Base-by-base conservation (phyloP, 352 stramenopile species). In the Blastocystis sp. region DNA sequence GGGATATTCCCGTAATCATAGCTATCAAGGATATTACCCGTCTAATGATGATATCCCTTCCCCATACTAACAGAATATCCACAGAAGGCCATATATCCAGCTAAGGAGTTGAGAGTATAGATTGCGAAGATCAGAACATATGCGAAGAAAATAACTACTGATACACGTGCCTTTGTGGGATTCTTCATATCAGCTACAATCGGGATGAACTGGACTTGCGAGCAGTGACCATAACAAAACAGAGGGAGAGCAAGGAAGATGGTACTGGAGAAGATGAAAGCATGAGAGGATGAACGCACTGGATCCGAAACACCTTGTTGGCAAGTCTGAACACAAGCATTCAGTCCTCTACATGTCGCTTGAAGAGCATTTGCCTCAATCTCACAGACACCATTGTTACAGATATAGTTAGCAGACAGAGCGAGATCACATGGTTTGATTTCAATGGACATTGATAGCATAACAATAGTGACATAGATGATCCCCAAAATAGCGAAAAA, bases 211-310 rank as follows among this genome's bases (percentile, higher is more conserved):
- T 87, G 77, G 39, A 87, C 77, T 39, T 87, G 77, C 16, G 59
- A 87, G 49, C 77, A 87, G 49, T 78, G 65, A 19, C 77, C 77
- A 54, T 78, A 87, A 51, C 77, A 87, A 43, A 87, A 87, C 19
- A 87, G 21, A 19, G 77, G 77, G n/a, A 87, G 66, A 0, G 77
- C 77, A 2, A 87, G 24, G 54, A 87, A 87, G 59, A 87, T 87
- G 43, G 74, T 78, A 16, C 59, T 46, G 14, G 39, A 66, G 43
- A 87, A 77, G 27, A 87, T 87, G 65, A 87, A 78, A 12, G 39
- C 43, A 16, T 87, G 21, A 14, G 67, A 29, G 7, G 71, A 49
- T 46, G 77, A 78, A 29, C 67, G 71, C 4, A 87, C 12, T 14
- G 54, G 16, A 54, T 87, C 77, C 21, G n/a, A 78, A 42, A 65